Base-by-base conservation (phyloP, 1,139 yeast genomes). In the Saccharomyces hybrid region DNA sequence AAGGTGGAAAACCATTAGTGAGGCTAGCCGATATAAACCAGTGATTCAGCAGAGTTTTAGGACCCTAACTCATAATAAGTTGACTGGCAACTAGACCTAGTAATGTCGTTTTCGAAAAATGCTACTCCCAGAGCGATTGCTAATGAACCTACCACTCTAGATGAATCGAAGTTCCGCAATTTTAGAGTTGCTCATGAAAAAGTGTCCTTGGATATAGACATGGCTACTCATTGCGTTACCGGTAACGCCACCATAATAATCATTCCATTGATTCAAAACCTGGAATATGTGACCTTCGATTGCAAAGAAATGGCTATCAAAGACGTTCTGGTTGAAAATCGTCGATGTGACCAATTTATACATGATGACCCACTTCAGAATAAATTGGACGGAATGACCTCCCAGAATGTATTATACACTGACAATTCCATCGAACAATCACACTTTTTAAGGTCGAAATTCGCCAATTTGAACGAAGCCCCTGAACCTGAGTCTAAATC, bases 241-340 rank as follows among this genome's bases (percentile, higher is more conserved):
- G 99, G 98, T 12, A 78, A 81, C 62, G 89, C 98, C 0, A 97
- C 90, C 66, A 73, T 93, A 41, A 86, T 95, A 1, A 75, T 91
- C 12, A 74, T 88, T 24, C 97, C 98, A 0, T 74, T 83, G 2
- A 81, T 84, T 19, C 79, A 81, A 9, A 69, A 75, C 1, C 72
- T 91, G 48, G 81, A 80, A 53, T 74, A 75, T 12, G 75, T 93
- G 32, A 80, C 81, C 54, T 74, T 93, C 53, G 98, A 93, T 68
- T 88, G 96, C 59, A 81, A 97, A 55, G 91, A 88, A 57, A 79
- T 89, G 73, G 74, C 73, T 50, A 80, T 91, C 47, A 77, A 78
- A 32, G 80, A 81, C 41, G 84, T 89, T 8, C 75, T 75, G 48
- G 80, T 93, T 48, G 69, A 64, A 50, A 89, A 91, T 61, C 78